Evolutionary conservation across 1,284 basidiomycete species (phyloP), one percentile per base, ranked within the genome.

Genomic region (Phellinidium pouzarii): DNA sequence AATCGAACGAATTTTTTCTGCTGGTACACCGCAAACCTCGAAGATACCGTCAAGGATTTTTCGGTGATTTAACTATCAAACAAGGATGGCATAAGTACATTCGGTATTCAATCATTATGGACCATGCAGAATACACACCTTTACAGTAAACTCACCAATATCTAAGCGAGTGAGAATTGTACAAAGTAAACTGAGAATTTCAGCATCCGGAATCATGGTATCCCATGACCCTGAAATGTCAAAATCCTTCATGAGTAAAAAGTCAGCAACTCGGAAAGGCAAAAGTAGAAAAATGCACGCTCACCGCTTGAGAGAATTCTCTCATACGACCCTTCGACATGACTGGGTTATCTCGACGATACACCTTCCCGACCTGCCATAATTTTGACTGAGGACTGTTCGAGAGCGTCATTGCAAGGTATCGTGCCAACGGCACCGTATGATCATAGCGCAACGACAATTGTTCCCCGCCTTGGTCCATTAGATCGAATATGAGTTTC

Each of bases 321-420:
- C 95, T 80, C 93, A 99, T 97, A 36, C 95, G 79, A 3, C 95
- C 95, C 72, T 99, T 99, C 50, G 86, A 88, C 89, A 99, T 94
- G 55, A 95, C 94, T 1, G 96, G 95, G 64, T 90, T 94, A 69
- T 99, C 95, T 65, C 96, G 74, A 58, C 96, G 77, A 71, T 99
- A 99, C 22, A 99, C 95, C 71, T 99, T 99, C 26, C 94, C 94
- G 51, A 99, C 87, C 71, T 99, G 95, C 83, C 94, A 99, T 31
- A 97, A 71, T 72, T 98, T 98, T 56, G 75, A 73, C 60, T 83
- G 81, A 6, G 76, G 72, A 59, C 79, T 80, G 52, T 82, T 84
- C 44, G 82, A 80, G 20, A 90, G 87, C 61, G 86, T 87, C 93
- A 98, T 98, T 25, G 95, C 95, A 36, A 99, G 77, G 69, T 94